A percentile compares a stretch with the other conserved stretches of the same genome.
Conservation (phyloP, 129 eudicot genomes). For the Daucus carota region DH1_v3.0 NC_030384.2:25187001-25187500, state of each 20-base stretch:
- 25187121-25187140: not conserved
- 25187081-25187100: not conserved
- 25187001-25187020: not conserved
- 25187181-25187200: not conserved
- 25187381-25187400: constrained; percentile 97
- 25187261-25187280: constrained; percentile 77
- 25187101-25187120: not conserved
- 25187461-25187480: constrained; percentile 86
- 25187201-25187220: constrained; percentile 28
- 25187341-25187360: constrained; percentile 72
- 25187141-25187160: constrained; percentile 4
- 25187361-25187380: constrained; percentile 85
- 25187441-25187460: constrained; percentile 68
- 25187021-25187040: not conserved
- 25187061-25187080: not conserved
- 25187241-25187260: constrained; percentile 96
- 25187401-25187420: constrained; percentile 85
- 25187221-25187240: constrained; percentile 23
- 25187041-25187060: constrained; percentile 19
- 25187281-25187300: constrained; percentile 80
- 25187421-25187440: constrained; percentile 78
- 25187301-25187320: constrained; percentile 93
- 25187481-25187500: constrained; percentile 88
- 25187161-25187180: not conserved
- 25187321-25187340: constrained; percentile 66